These are phyloP conservation scores for Azolla pinnata DNA, from an alignment of 75 land plant species.

Conservation along the genomic window DNA sequence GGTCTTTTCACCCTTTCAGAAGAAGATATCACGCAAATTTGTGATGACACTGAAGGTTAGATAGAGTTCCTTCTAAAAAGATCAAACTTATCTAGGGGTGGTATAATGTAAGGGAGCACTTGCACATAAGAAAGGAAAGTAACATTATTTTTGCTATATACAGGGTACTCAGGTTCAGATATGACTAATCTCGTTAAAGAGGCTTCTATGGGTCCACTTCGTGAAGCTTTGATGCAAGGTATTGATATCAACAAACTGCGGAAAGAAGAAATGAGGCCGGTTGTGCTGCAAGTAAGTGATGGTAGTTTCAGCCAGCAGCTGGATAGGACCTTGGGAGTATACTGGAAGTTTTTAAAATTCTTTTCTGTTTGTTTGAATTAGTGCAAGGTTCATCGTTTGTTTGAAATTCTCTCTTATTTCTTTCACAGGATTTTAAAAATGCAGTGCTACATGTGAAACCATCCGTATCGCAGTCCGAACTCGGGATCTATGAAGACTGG, in stretches of 20 bases:
- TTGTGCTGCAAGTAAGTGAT: slow-evolving; percentile 64
- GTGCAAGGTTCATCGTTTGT: no score
- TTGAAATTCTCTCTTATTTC: no score
- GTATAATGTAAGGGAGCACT: no score
- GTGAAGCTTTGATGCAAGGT: slow-evolving; percentile 79
- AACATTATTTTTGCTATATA: background rate
- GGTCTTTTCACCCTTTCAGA: slow-evolving; percentile 72
- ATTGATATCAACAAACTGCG: slow-evolving; percentile 68
- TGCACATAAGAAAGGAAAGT: no score
- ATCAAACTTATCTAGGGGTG: background rate
- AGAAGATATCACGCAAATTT: slow-evolving; percentile 55
- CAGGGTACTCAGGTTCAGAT: slow-evolving; percentile 97
- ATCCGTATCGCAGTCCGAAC: slow-evolving; percentile 74
- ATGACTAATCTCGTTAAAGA: slow-evolving; percentile 97
- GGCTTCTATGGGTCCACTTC: slow-evolving; percentile 96
- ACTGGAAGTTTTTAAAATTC: no score
- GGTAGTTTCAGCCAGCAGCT: no score
- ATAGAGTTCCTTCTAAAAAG: background rate
- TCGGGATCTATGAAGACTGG: slow-evolving; percentile 84
- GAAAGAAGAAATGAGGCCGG: slow-evolving; percentile 83
- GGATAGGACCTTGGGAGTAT: no score
- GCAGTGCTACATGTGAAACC: slow-evolving; percentile 94
- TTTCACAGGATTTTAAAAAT: slow-evolving; percentile 69
- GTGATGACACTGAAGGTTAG: slow-evolving; percentile 77
- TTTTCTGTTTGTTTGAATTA: no score